These are phyloP conservation scores for Solanum dulcamara DNA, from an alignment of 257 asterid species.

Conservation along the genomic window DNA sequence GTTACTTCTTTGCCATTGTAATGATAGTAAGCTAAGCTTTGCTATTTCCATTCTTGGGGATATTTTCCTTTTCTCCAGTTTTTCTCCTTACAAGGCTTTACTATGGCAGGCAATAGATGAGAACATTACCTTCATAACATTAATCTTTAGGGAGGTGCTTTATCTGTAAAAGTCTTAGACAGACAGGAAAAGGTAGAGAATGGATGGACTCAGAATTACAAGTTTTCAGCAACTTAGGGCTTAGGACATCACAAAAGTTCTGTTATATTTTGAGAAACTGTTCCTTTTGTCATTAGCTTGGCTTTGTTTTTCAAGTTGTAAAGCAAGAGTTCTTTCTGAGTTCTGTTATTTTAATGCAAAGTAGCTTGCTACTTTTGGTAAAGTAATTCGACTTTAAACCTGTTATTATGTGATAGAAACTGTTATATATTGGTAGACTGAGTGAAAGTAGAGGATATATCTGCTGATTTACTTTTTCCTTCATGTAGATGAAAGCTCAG, in stretches of 20 bases:
- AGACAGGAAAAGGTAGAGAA: background rate
- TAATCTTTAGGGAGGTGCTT: background rate
- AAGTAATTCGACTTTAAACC: background rate
- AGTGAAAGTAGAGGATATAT: background rate
- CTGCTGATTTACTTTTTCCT: background rate
- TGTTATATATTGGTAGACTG: background rate
- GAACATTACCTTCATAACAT: background rate
- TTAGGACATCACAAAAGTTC: background rate
- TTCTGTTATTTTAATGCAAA: background rate
- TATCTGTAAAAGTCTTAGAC: background rate
- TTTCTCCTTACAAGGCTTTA: background rate
- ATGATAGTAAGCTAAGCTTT: background rate
- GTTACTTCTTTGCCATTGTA: background rate
- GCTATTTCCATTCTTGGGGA: background rate
- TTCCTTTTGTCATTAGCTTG: background rate
- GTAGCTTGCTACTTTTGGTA: background rate
- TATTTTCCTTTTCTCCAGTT: background rate
- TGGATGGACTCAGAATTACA: background rate
- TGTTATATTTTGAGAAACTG: background rate
- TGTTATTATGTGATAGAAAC: background rate
- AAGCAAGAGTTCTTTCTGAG: background rate
- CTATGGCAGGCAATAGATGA: background rate
- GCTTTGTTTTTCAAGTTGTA: background rate
- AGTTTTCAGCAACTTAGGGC: background rate
- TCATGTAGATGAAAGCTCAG: conserved; percentile 59